Percentiles rank a stretch among this genome's conserved stretches.
Evolutionary conservation across 83 land plant genomes (phyloP).

Genomic region (Diphasiastrum complanatum): DNA sequence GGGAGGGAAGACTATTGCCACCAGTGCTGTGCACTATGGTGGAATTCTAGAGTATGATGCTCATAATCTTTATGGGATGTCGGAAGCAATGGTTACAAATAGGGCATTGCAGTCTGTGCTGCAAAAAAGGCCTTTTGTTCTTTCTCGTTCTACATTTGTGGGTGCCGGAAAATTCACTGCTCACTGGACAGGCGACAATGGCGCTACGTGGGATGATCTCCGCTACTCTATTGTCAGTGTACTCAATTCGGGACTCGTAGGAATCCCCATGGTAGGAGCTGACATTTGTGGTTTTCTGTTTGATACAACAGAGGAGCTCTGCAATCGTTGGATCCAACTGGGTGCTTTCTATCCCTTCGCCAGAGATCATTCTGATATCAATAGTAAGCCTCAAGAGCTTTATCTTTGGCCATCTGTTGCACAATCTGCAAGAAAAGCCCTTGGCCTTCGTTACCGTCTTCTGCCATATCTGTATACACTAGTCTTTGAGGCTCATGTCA

Average conservation of each 20-base stretch:
- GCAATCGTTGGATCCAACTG: slow-evolving; percentile 48
- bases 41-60: slow-evolving; percentile 15
- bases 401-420: slow-evolving; percentile 17
- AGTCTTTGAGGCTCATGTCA: slow-evolving; percentile 13
- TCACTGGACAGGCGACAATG: slow-evolving; percentile 40
- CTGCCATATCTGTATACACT: slow-evolving; percentile 23
- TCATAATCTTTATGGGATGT: slow-evolving; percentile 32
- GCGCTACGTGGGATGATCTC: slow-evolving; percentile 35
- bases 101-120: slow-evolving; percentile 16
- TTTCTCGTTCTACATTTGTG: slow-evolving; percentile 30
- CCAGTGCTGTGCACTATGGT: slow-evolving; percentile 13
- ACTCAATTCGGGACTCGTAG: slow-evolving; percentile 26
- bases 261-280: slow-evolving; percentile 36
- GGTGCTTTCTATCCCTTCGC: slow-evolving; percentile 31
- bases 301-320: slow-evolving; percentile 61
- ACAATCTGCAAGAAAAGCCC: slow-evolving; percentile 13
- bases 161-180: slow-evolving; percentile 23
- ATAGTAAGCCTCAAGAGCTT: slow-evolving; percentile 5
- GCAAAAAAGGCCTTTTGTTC: slow-evolving; percentile 27
- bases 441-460: slow-evolving; percentile 19
- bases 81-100: slow-evolving; percentile 27
- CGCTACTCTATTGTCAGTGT: slow-evolving; percentile 26
- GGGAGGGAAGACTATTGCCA: slow-evolving; percentile 15
- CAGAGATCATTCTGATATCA: slow-evolving; percentile 13
- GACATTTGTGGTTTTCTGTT: slow-evolving; percentile 40